Conservation (phyloP, 75 land plant genomes). For the Adiantum capillusveneris region DNA sequence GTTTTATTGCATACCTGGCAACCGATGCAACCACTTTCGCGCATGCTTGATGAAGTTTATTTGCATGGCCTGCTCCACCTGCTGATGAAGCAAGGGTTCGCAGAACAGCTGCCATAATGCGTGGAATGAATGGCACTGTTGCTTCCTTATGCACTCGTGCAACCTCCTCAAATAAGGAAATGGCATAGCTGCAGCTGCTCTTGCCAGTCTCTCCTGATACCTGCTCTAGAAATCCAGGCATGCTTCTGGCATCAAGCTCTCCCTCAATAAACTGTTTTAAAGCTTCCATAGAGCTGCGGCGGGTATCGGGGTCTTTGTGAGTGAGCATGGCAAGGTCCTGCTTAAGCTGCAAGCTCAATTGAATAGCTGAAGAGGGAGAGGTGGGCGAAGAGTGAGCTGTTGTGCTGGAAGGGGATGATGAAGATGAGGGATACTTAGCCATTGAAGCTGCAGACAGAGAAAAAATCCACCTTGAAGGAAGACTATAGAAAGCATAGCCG, state of each 20-base stretch:
- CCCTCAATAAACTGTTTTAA: slow-evolving; percentile 44
- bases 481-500: too few species aligned
- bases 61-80: slow-evolving; percentile 50
- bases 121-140: slow-evolving; percentile 67
- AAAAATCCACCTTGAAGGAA: too few species aligned
- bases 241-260: slow-evolving; percentile 41
- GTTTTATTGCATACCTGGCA: slow-evolving; percentile 69
- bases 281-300: slow-evolving; percentile 49
- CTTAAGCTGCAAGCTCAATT: slow-evolving; percentile 33
- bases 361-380: background rate
- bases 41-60: slow-evolving; percentile 56
- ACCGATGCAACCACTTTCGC: slow-evolving; percentile 69
- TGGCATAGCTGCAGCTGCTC: slow-evolving; percentile 47
- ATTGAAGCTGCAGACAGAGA: too few species aligned
- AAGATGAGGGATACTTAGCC: background rate
- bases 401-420: background rate
- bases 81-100: slow-evolving; percentile 53
- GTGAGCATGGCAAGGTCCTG: slow-evolving; percentile 45
- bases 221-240: slow-evolving; percentile 48
- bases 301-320: slow-evolving; percentile 56
- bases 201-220: slow-evolving; percentile 50
- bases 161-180: slow-evolving; percentile 73
- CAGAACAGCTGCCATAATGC: slow-evolving; percentile 58
- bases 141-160: slow-evolving; percentile 70
- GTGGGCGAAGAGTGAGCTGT: background rate